Conservation (phyloP, 2,329 filamentous ascomycete genomes). For the Periconia digitata region DNA sequence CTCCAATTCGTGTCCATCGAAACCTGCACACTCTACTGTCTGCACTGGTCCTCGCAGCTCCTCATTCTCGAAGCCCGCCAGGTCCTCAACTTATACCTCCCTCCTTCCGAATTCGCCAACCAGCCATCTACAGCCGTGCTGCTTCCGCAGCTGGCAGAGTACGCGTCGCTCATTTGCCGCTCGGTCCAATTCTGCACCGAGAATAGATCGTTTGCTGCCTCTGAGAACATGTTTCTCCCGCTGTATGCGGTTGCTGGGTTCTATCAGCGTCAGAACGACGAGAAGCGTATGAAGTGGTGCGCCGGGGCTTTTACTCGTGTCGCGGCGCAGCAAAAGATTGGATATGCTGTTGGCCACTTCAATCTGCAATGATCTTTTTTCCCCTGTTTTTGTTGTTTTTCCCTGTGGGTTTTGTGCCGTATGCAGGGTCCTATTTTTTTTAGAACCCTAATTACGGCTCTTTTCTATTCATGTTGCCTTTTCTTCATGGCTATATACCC, state of each 20-base stretch:
- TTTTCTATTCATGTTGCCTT: background rate
- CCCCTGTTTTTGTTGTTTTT: background rate
- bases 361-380: background rate
- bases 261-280: slow-evolving; percentile 16
- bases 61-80: slow-evolving; percentile 18
- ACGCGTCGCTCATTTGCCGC: slow-evolving; percentile 20
- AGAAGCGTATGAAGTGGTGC: slow-evolving; percentile 17
- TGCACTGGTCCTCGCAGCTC: slow-evolving; percentile 21
- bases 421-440: background rate
- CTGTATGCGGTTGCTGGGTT: slow-evolving; percentile 11
- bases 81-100: slow-evolving; percentile 8
- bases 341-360: slow-evolving; percentile 6
- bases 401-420: no score
- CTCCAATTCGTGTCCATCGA: slow-evolving; percentile 23
- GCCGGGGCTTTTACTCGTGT: slow-evolving; percentile 12
- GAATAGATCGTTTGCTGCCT: slow-evolving; percentile 15
- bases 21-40: slow-evolving; percentile 16
- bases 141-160: slow-evolving; percentile 11
- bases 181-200: slow-evolving; percentile 20
- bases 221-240: slow-evolving; percentile 22
- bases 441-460: background rate
- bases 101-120: slow-evolving; percentile 1
- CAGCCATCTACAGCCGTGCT: background rate
- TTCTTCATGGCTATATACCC: background rate
- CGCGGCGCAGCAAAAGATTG: slow-evolving; percentile 16